phyloP scores from a whole-genome alignment of 768 basidiomycete species.

The Mycena galopus region DNA sequence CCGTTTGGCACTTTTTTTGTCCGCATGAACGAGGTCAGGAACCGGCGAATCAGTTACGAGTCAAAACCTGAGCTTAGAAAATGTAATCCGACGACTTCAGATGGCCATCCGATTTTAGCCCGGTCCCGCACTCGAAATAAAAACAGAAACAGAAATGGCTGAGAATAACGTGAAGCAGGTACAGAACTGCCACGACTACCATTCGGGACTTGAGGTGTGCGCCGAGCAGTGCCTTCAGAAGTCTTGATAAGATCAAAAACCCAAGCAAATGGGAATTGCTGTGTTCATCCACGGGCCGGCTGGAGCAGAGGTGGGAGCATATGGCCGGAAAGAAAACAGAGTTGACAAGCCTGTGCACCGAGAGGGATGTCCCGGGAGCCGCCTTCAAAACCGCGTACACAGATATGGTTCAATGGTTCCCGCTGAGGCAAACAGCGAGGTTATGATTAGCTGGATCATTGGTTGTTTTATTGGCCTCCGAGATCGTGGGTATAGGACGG shows the following conservation, averaged over 20 bases:
- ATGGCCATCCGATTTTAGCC: neutral
- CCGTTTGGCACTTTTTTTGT: neutral
- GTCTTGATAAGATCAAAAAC: neutral
- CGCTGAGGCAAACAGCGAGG: constrained; percentile 3
- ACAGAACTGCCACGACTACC: neutral
- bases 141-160: neutral
- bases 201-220: neutral
- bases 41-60: neutral
- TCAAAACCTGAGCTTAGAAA: neutral
- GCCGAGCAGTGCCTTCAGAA: neutral
- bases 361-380: neutral
- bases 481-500: neutral
- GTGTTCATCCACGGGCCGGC: neutral
- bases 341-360: neutral
- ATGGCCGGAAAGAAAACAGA: constrained; percentile 2
- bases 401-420: neutral
- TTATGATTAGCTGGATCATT: constrained; percentile 21
- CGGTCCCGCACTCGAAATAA: neutral
- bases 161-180: neutral
- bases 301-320: neutral
- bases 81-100: neutral
- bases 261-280: neutral
- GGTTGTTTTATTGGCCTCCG: constrained; percentile 7
- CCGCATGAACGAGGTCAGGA: neutral
- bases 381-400: neutral